Evolutionary conservation across 2,329 filamentous ascomycete species (phyloP).

Genomic region (Nannizziopsis arthrosporioides): DNA sequence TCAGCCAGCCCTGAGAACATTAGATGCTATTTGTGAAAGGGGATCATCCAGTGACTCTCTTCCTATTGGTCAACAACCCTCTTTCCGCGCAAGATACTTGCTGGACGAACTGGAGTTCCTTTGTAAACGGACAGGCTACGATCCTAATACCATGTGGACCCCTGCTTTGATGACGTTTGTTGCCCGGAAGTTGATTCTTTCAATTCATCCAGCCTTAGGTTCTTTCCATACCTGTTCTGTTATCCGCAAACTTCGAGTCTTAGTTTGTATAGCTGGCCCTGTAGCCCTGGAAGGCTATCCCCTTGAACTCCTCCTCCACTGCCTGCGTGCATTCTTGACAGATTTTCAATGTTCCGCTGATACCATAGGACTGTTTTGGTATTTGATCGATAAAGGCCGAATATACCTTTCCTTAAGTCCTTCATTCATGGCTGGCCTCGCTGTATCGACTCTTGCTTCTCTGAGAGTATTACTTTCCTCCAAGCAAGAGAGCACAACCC

Average conservation of each 20-base stretch:
- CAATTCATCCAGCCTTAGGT: conserved; percentile 70
- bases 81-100: conserved; percentile 68
- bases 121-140: conserved; percentile 58
- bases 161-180: conserved; percentile 62
- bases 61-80: conserved; percentile 72
- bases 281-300: conserved; percentile 68
- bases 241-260: conserved; percentile 69
- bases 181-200: conserved; percentile 65
- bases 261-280: conserved; percentile 65
- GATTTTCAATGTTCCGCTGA: conserved; percentile 85
- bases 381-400: conserved; percentile 60
- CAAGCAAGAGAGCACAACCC: conserved; percentile 65
- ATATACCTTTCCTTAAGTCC: conserved; percentile 53
- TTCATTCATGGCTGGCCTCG: conserved; percentile 69
- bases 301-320: conserved; percentile 78
- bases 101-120: conserved; percentile 63
- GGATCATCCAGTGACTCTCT: conserved; percentile 55
- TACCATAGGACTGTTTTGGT: conserved; percentile 73
- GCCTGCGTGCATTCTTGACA: conserved; percentile 63
- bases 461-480: conserved; percentile 64
- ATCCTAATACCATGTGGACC: conserved; percentile 59
- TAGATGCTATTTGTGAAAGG: conserved; percentile 58
- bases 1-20: conserved; percentile 48
- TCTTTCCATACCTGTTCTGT: conserved; percentile 78
- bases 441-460: conserved; percentile 66